Percentiles rank a stretch among this genome's conserved stretches.
Conservation (phyloP, 345 rosid genomes). For the Linum trigynum region DNA sequence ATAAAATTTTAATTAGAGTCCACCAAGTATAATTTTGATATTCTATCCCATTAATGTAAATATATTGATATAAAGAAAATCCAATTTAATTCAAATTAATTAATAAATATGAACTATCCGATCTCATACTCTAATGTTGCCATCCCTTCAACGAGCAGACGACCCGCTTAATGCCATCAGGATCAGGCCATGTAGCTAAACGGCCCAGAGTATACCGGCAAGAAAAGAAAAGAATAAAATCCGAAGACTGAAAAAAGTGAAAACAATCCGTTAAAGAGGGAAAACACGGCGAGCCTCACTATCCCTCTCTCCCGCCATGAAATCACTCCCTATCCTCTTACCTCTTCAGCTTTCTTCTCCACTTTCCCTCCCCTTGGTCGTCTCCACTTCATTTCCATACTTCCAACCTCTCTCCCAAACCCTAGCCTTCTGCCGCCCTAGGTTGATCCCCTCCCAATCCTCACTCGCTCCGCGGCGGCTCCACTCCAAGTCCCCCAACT, state of each 20-base stretch:
- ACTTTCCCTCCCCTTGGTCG: slow-evolving; percentile 10
- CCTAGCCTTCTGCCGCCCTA: slow-evolving; percentile 21
- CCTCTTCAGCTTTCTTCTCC: slow-evolving; percentile 12
- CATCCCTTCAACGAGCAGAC: too few species aligned
- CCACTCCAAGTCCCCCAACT: slow-evolving; percentile 34
- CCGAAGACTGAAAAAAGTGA: background rate
- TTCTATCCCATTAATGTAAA: too few species aligned
- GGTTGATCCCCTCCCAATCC: slow-evolving; percentile 16
- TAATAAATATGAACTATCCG: too few species aligned
- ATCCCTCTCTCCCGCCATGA: slow-evolving; percentile 47
- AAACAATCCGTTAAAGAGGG: background rate
- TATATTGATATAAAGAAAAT: too few species aligned
- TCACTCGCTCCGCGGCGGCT: slow-evolving; percentile 13
- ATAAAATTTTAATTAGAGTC: too few species aligned
- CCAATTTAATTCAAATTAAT: too few species aligned
- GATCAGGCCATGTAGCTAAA: too few species aligned
- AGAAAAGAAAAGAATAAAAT: too few species aligned
- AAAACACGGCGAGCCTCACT: background rate
- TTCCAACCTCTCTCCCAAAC: slow-evolving; percentile 19
- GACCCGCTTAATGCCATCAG: too few species aligned
- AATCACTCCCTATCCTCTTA: slow-evolving; percentile 38
- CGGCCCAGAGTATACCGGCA: too few species aligned
- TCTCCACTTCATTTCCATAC: slow-evolving; percentile 18
- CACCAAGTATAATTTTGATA: too few species aligned
- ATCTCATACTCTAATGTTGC: too few species aligned